Evolutionary conservation across 345 rosid species (phyloP).

Genomic region (Gossypium anomalum): DNA sequence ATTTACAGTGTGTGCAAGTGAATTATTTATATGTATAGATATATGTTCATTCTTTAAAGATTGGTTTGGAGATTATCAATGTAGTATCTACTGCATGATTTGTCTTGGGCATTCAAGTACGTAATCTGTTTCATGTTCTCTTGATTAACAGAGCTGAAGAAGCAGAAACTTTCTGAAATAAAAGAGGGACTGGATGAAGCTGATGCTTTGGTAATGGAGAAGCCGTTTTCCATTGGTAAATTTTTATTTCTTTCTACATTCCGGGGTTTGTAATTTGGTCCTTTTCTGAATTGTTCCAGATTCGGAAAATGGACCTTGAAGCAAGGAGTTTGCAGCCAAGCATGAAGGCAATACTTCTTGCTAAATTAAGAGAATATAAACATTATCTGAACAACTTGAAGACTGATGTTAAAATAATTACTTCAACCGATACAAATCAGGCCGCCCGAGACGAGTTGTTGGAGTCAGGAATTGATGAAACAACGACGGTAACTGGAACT

Average conservation of each 20-base stretch:
- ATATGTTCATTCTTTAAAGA: neutral
- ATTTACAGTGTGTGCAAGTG: no score
- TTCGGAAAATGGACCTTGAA: conserved; percentile 59
- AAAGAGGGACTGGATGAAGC: conserved; percentile 47
- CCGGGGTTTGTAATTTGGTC: neutral
- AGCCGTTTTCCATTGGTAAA: neutral
- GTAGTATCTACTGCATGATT: neutral
- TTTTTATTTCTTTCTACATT: neutral
- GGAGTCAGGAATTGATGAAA: conserved; percentile 40
- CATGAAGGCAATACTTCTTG: conserved; percentile 38
- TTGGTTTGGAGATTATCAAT: neutral
- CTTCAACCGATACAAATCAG: conserved; percentile 23
- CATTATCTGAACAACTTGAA: conserved; percentile 45
- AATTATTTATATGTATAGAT: no score
- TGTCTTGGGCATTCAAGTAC: neutral
- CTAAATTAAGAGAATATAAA: conserved; percentile 49
- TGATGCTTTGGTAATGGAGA: conserved; percentile 40
- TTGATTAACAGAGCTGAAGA: conserved; percentile 42
- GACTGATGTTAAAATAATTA: conserved; percentile 33
- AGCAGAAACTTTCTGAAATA: conserved; percentile 47
- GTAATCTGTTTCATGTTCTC: neutral
- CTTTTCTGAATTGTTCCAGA: conserved; percentile 24
- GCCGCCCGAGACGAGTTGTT: conserved; percentile 39
- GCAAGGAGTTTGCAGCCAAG: conserved; percentile 48
- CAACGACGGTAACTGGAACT: conserved; percentile 25